Conservation (phyloP, 2,329 filamentous ascomycete species). For the Botrytis hyacinthi region DNA sequence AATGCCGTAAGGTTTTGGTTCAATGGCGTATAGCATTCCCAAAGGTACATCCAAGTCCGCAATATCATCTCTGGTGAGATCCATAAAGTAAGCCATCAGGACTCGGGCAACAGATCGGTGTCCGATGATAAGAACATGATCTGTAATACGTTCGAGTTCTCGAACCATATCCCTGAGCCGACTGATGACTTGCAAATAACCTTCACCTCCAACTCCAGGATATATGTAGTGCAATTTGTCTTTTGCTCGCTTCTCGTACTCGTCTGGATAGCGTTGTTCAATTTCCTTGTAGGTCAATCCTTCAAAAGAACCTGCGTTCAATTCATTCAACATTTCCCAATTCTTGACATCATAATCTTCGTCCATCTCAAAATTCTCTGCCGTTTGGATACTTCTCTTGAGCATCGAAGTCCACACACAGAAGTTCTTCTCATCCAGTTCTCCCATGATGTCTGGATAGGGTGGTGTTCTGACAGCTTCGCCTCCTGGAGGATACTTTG, state of each 20-base stretch:
- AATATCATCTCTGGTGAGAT: slow-evolving; percentile 84
- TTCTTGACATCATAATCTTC: slow-evolving; percentile 96
- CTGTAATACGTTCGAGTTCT: slow-evolving; percentile 94
- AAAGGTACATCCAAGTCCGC: slow-evolving; percentile 92
- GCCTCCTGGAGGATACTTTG: slow-evolving; percentile 75
- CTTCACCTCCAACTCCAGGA: slow-evolving; percentile 91
- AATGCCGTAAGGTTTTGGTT: slow-evolving; percentile 96
- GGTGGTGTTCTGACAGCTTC: slow-evolving; percentile 92
- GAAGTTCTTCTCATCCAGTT: slow-evolving; percentile 79
- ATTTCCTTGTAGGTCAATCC: slow-evolving; percentile 95
- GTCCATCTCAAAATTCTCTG: slow-evolving; percentile 82
- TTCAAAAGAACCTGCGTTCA: slow-evolving; percentile 90
- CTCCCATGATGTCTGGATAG: slow-evolving; percentile 77
- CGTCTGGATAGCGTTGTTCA: slow-evolving; percentile 70
- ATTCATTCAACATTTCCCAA: slow-evolving; percentile 96
- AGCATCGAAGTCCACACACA: slow-evolving; percentile 99
- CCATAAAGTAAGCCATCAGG: slow-evolving; percentile 94
- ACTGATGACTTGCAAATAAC: slow-evolving; percentile 96
- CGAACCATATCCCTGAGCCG: slow-evolving; percentile 92
- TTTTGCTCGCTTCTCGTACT: slow-evolving; percentile 73
- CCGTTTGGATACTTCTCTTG: slow-evolving; percentile 82
- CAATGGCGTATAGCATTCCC: slow-evolving; percentile 90
- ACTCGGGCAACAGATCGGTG: slow-evolving; percentile 92
- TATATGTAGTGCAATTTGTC: slow-evolving; percentile 98
- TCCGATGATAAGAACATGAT: slow-evolving; percentile 88